phyloP scores from a whole-genome alignment of 768 basidiomycete species.

The Saitozyma podzolica region DNA sequence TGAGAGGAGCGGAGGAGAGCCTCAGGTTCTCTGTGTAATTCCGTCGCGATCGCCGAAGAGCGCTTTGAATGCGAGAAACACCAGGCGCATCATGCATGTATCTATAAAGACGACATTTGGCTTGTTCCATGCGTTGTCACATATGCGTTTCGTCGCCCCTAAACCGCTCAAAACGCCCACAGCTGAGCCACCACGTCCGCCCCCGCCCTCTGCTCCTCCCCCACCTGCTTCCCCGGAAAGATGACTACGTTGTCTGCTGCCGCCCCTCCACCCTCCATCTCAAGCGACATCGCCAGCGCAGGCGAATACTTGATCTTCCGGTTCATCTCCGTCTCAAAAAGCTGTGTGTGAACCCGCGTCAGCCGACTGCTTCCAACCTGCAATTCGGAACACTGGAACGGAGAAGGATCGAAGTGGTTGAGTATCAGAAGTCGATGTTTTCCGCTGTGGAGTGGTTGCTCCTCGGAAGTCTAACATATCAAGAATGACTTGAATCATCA shows the following conservation, averaged over 20 bases:
- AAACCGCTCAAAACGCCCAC: conserved; percentile 13
- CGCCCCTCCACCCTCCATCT: conserved; percentile 12
- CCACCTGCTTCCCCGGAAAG: background rate
- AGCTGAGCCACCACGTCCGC: conserved; percentile 18
- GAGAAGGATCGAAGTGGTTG: background rate
- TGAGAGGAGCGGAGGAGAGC: background rate
- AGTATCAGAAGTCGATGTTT: background rate
- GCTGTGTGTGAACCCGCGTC: conserved; percentile 19
- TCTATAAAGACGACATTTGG: no score
- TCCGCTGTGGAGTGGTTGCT: no score
- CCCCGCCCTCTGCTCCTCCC: conserved; percentile 3
- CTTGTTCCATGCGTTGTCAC: no score
- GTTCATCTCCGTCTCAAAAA: conserved; percentile 80
- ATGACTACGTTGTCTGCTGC: background rate
- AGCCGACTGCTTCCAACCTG: background rate
- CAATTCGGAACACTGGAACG: background rate
- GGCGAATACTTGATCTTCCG: conserved; percentile 80
- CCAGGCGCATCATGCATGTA: no score
- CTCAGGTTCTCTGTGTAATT: no score
- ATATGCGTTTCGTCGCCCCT: no score
- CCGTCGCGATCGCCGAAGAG: no score
- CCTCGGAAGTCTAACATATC: no score
- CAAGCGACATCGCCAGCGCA: conserved; percentile 54
- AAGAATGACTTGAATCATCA: no score
- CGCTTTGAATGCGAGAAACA: no score